These are phyloP conservation scores for Aspergillus terreus DNA, from an alignment of 2,329 filamentous ascomycete species.

Conservation along the genomic window DNA sequence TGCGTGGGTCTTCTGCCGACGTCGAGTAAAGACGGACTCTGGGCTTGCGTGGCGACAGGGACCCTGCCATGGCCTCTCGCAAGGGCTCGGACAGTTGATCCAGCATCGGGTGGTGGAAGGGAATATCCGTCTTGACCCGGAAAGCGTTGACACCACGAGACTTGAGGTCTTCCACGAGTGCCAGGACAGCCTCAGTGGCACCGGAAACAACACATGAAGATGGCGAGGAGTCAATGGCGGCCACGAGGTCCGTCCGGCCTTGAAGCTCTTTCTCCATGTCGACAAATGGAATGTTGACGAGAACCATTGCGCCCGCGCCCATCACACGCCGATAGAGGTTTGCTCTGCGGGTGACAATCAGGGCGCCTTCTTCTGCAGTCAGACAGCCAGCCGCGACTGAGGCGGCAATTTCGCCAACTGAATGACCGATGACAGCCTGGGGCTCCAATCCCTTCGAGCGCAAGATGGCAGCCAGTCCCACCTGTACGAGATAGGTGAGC, in stretches of 20 bases:
- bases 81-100: conserved; percentile 28
- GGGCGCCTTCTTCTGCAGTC: conserved; percentile 29
- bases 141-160: conserved; percentile 26
- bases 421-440: conserved; percentile 40
- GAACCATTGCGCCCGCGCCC: conserved; percentile 14
- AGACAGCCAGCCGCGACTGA: conserved; percentile 25
- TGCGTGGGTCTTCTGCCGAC: conserved; percentile 15
- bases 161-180: conserved; percentile 3
- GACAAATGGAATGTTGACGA: conserved; percentile 1
- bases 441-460: conserved; percentile 27
- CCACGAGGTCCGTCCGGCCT: background rate
- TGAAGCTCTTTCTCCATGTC: background rate
- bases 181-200: conserved; percentile 9
- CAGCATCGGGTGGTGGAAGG: conserved; percentile 42
- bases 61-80: conserved; percentile 6
- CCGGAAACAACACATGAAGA: conserved; percentile 7
- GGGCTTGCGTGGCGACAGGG: conserved; percentile 20
- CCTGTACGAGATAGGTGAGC: conserved; percentile 33
- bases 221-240: conserved; percentile 11
- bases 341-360: conserved; percentile 34
- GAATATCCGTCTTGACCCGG: conserved; percentile 39
- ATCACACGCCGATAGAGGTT: conserved; percentile 28
- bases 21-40: conserved; percentile 13
- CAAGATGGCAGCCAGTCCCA: conserved; percentile 27
- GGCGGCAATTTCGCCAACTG: conserved; percentile 42